Percentiles rank a stretch among this genome's conserved stretches.
Evolutionary conservation across 352 stramenopile species (phyloP).

Genomic region (Pseudoperonospora humuli): DNA sequence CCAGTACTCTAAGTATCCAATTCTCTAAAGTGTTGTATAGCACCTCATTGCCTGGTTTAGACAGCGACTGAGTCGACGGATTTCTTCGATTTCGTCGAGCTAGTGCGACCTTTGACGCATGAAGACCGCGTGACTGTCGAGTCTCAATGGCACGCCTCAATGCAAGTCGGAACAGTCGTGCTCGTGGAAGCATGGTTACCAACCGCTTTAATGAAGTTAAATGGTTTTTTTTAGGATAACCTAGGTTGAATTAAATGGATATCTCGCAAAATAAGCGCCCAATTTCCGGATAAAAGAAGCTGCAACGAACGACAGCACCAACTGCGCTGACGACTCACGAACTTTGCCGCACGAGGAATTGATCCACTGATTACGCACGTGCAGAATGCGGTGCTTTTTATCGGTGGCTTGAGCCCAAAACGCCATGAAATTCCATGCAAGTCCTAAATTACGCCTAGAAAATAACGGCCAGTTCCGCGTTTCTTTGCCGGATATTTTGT

Average conservation of each 20-base stretch:
- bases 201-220: constrained; percentile 14
- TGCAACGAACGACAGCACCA: too few species aligned
- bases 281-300: not conserved
- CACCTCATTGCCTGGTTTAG: constrained; percentile 26
- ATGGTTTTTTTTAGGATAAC: not conserved
- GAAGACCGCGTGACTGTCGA: constrained; percentile 27
- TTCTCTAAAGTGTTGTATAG: not conserved
- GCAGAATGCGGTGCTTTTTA: too few species aligned
- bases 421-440: too few species aligned
- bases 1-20: not conserved
- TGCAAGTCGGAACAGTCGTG: constrained; percentile 19
- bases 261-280: too few species aligned
- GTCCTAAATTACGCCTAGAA: too few species aligned
- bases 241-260: not conserved
- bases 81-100: constrained; percentile 41
- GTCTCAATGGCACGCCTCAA: constrained; percentile 4
- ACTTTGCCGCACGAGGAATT: too few species aligned
- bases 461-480: too few species aligned
- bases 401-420: too few species aligned
- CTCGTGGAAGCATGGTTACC: constrained; percentile 15
- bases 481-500: too few species aligned
- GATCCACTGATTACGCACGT: too few species aligned
- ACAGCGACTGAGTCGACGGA: constrained; percentile 9
- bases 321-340: too few species aligned
- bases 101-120: constrained; percentile 27